A percentile compares a stretch with the other conserved stretches of the same genome.
Evolutionary conservation across 2,329 filamentous ascomycete species (phyloP).

Genomic region (Fusarium sp.): DNA sequence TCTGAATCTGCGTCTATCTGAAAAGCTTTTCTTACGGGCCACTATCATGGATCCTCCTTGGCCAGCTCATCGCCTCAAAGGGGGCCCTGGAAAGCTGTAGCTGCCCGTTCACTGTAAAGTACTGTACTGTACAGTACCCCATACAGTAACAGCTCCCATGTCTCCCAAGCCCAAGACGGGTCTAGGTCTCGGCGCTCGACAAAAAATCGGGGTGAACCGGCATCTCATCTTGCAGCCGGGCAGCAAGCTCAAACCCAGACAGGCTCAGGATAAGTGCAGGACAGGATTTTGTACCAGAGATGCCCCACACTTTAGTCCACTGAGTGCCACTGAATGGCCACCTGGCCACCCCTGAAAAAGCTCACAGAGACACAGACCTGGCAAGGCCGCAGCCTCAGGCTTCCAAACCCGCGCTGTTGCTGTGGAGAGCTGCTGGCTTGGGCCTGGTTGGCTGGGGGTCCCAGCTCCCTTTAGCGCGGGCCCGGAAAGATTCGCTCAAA

Average conservation of each 20-base stretch:
- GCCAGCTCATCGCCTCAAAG: conserved; percentile 24
- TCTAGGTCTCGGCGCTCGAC: conserved; percentile 48
- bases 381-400: conserved; percentile 50
- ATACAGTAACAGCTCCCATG: conserved; percentile 35
- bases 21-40: conserved; percentile 19
- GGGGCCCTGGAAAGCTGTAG: not conserved
- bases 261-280: conserved; percentile 25
- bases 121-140: conserved; percentile 30
- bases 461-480: conserved; percentile 51
- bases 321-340: conserved; percentile 36
- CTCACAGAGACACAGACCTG: conserved; percentile 23
- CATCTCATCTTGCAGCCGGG: conserved; percentile 48
- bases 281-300: conserved; percentile 28
- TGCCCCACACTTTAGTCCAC: conserved; percentile 33
- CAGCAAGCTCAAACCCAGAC: conserved; percentile 30
- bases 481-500: conserved; percentile 67
- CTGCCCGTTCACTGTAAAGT: not conserved
- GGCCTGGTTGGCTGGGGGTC: conserved; percentile 43
- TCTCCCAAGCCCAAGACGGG: conserved; percentile 37
- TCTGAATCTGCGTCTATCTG: not conserved
- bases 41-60: conserved; percentile 23
- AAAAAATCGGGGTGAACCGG: conserved; percentile 53
- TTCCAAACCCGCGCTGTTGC: conserved; percentile 49
- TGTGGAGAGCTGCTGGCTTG: conserved; percentile 44
- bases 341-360: conserved; percentile 39